A percentile compares a stretch with the other conserved stretches of the same genome.
Conservation (phyloP, 257 asterid species). For the Orobanche coerulescens region DNA sequence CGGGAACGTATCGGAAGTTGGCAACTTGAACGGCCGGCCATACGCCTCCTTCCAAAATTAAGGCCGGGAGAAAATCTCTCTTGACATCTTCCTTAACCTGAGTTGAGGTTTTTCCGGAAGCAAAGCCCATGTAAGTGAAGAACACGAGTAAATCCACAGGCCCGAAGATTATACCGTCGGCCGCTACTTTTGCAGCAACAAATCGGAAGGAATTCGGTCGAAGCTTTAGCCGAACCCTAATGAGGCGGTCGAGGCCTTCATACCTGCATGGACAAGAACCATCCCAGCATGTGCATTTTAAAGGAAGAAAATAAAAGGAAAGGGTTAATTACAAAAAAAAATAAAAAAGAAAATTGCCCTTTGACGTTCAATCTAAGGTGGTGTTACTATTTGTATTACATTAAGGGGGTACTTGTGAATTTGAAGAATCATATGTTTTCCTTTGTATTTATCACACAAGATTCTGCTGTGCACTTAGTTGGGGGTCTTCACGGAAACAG, state of each 20-base stretch:
- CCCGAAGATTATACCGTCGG: conserved; percentile 70
- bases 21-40: conserved; percentile 85
- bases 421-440: too few relatives aligned
- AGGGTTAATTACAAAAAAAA: not conserved
- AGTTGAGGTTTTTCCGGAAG: conserved; percentile 57
- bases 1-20: conserved; percentile 70
- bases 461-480: too few relatives aligned
- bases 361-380: too few relatives aligned
- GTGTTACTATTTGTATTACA: too few relatives aligned
- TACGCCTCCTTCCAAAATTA: conserved; percentile 65
- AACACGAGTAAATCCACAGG: conserved; percentile 68
- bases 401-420: too few relatives aligned
- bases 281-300: not conserved
- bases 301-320: not conserved
- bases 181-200: conserved; percentile 72
- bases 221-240: conserved; percentile 46
- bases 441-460: too few relatives aligned
- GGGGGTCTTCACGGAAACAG: too few relatives aligned
- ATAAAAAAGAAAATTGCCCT: not conserved
- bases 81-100: conserved; percentile 76
- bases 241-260: conserved; percentile 61
- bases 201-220: conserved; percentile 63
- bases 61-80: conserved; percentile 74
- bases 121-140: conserved; percentile 77
- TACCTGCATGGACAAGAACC: conserved; percentile 40